Conservation (phyloP, 1,284 basidiomycete genomes). For the Ceratobasidium sp. region DNA sequence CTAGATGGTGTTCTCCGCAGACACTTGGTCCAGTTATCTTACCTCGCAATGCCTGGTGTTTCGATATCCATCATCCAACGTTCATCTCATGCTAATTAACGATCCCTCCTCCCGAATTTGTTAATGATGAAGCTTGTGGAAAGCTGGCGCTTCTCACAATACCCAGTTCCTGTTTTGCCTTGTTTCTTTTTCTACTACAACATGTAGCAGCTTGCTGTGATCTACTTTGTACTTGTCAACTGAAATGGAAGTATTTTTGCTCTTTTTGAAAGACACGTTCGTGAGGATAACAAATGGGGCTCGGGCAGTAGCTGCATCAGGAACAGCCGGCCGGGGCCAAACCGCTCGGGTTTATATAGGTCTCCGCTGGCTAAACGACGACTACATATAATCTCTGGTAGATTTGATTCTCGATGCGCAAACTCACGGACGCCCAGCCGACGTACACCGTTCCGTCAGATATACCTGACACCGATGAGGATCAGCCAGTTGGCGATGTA, state of each 20-base stretch:
- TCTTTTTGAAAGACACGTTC: background rate
- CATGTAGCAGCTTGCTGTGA: constrained; percentile 33
- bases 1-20: constrained; percentile 31
- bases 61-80: constrained; percentile 11
- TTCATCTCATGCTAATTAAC: constrained; percentile 27
- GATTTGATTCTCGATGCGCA: too few species aligned
- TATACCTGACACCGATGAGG: constrained; percentile 59
- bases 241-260: constrained; percentile 29
- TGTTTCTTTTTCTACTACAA: constrained; percentile 17
- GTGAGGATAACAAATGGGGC: background rate
- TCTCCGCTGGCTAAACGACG: background rate
- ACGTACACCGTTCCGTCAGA: constrained; percentile 42
- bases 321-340: background rate
- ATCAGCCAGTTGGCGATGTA: constrained; percentile 55
- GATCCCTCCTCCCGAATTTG: background rate
- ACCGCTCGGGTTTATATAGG: background rate
- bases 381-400: too few species aligned
- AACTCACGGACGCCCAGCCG: constrained; percentile 38
- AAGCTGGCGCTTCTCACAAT: constrained; percentile 35
- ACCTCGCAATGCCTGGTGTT: constrained; percentile 13
- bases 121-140: constrained; percentile 34
- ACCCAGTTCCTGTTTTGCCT: background rate
- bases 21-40: constrained; percentile 29
- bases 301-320: background rate
- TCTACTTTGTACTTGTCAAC: constrained; percentile 7